phyloP scores from a whole-genome alignment of 2,329 filamentous ascomycete genomes.

The Aspergillus luchuensis region DNA sequence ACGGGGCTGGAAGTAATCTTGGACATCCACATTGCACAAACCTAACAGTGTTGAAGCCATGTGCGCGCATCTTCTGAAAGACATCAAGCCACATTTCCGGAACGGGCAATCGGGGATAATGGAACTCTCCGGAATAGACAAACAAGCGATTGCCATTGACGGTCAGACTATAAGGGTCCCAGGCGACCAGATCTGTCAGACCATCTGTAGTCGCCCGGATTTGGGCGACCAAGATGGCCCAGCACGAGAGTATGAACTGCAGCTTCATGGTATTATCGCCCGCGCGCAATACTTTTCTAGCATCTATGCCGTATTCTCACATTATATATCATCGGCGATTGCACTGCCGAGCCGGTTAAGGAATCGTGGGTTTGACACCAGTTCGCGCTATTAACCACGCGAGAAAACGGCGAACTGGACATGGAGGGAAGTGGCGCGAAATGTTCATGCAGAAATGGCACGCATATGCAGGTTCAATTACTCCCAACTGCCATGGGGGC shows the following conservation, averaged over 20 bases:
- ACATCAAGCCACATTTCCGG: slow-evolving; percentile 67
- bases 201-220: slow-evolving; percentile 1
- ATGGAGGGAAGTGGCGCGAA: background rate
- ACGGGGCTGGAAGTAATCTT: background rate
- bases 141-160: slow-evolving; percentile 68
- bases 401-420: background rate
- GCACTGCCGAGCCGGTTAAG: background rate
- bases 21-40: background rate
- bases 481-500: background rate
- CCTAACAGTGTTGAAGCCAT: slow-evolving; percentile 54
- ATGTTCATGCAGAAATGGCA: background rate
- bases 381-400: background rate
- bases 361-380: background rate
- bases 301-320: no score
- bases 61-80: slow-evolving; percentile 76
- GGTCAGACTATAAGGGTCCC: slow-evolving; percentile 13
- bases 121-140: slow-evolving; percentile 71
- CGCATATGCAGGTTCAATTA: background rate
- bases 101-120: slow-evolving; percentile 65
- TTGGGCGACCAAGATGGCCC: background rate
- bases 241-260: background rate
- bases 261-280: background rate
- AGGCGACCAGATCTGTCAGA: slow-evolving; percentile 3
- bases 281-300: no score
- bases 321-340: background rate